Evolutionary conservation across 768 basidiomycete genomes (phyloP), one percentile per base, ranked within the genome.

Genomic region (Termitomyces titanicus): DNA sequence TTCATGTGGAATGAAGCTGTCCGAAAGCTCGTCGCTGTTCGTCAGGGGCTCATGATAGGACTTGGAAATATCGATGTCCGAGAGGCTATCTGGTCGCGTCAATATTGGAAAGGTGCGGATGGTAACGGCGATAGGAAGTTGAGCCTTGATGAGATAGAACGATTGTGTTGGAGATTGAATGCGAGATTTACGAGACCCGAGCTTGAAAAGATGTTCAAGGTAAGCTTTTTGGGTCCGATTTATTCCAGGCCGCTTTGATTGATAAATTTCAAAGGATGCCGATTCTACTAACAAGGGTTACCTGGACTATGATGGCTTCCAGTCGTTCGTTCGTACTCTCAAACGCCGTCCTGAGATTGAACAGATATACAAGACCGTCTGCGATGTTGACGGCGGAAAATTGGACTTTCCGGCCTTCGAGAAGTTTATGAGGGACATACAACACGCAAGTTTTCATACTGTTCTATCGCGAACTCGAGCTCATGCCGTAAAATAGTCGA

Each of bases 281-380:
- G 90, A 94, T 67, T 66, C 70, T 3, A 68, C 78, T 47, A 69
- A 72, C 1, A 75, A 75, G 1, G 82, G 80, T 0, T 82, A 79
- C 58, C 81, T 97, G 31, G 84, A 92, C 66, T 94, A 93, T 63
- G 58, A 75, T 1, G 87, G 85, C 54, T 98, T 96, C 68, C 86
- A 89, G 60, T 75, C 72, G 12, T 93, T 98, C 57, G 88, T 95
- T 59, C 89, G 87, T 64, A 68, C 84, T 31, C 79, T 97, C 53
- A 95, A 94, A 66, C 76, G 79, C n/a, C 83, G 96, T 15, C 86
- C 89, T 0, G 96, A 98, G 46, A 68, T 98, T 1, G 85, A 89
- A 51, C 64, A 73, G 0, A 69, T 97, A 8, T 89, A 86, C 68
- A 68, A 67, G 42, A 69, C 71, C 17, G 57, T 79, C 10, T 63